Evolutionary conservation across 148 eudicot species (phyloP), one percentile per base, ranked within the genome.

Genomic region (Arbutus unedo): DNA sequence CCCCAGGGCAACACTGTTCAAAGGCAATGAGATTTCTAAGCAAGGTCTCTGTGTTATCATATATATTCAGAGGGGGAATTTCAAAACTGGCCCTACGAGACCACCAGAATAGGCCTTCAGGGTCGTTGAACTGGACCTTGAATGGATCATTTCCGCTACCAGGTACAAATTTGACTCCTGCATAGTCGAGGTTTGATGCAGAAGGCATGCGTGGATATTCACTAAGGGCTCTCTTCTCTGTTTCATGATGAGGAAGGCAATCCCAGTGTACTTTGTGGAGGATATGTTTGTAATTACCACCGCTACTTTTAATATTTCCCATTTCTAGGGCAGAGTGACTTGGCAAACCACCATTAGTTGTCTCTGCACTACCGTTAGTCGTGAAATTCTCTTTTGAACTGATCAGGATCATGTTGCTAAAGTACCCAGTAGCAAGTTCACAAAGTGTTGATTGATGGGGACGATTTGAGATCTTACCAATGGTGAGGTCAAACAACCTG

Each of bases 1-100:
- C 1, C 2, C 3, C 6, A 41, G 38, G 68, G 51, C 70, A 44
- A 44, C 68, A 57, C 2, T 79, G 74, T 72, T 79, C 82, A 11
- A 41, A 78, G 4, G 81, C 81, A 41, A 78, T 57, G 68, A 78
- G 48, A 68, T 78, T 78, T 78, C 81, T 57, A 7, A 78, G 45
- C 6, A 78, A 43, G 19, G 51, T 14, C 38, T 57, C 51, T 4
- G 81, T 78, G 19, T 4, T 0, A 7, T 18, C 21, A 16, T 57
- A 2, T 11, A 57, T 5, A 4, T 0, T 1, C 11, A 56, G 4
- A 78, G 49, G 0, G 0, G 81, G 67, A 2, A 78, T 57, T 0
- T 10, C 31, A 19, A 78, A 43, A 16, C 21, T 19, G 10, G 49
- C 49, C 45, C 49, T 41, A 4, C 14, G 49, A 4, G 5, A 56